phyloP scores from a whole-genome alignment of 176 grass and related monocot genomes.

The Hsuehochloa calcarea region DNA sequence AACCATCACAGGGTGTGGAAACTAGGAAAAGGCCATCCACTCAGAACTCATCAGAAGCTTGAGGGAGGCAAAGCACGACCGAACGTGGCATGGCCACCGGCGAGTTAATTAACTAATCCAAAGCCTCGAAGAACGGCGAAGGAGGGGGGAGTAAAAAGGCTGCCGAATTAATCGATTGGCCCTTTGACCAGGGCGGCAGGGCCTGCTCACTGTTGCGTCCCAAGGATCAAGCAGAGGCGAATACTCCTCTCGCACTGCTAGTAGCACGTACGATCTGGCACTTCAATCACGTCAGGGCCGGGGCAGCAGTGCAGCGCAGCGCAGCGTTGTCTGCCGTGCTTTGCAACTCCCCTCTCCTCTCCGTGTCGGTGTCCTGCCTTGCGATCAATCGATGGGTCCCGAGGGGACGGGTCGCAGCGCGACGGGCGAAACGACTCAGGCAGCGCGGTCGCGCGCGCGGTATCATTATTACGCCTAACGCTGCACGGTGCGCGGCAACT shows the following conservation, averaged over 20 bases:
- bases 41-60: not conserved
- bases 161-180: not conserved
- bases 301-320: constrained; percentile 19
- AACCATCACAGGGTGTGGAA: not conserved
- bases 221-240: not conserved
- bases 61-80: not conserved
- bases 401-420: constrained; percentile 23
- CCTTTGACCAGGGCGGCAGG: not conserved
- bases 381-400: constrained; percentile 12
- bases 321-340: not conserved
- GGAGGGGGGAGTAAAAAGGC: no score
- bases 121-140: not conserved
- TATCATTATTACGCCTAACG: constrained; percentile 21
- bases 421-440: not conserved
- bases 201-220: not conserved
- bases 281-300: constrained; percentile 15
- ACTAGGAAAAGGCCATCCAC: not conserved
- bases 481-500: not conserved
- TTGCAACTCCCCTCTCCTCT: not conserved
- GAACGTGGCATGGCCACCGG: not conserved
- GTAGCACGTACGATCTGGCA: constrained; percentile 25
- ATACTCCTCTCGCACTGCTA: not conserved
- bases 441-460: not conserved
- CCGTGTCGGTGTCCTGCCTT: not conserved
- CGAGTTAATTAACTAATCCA: not conserved